A percentile compares a stretch with the other conserved stretches of the same genome.
These are phyloP conservation scores for Phytopythium litorale DNA, from an alignment of 352 stramenopile species.

Conservation along the genomic window DNA sequence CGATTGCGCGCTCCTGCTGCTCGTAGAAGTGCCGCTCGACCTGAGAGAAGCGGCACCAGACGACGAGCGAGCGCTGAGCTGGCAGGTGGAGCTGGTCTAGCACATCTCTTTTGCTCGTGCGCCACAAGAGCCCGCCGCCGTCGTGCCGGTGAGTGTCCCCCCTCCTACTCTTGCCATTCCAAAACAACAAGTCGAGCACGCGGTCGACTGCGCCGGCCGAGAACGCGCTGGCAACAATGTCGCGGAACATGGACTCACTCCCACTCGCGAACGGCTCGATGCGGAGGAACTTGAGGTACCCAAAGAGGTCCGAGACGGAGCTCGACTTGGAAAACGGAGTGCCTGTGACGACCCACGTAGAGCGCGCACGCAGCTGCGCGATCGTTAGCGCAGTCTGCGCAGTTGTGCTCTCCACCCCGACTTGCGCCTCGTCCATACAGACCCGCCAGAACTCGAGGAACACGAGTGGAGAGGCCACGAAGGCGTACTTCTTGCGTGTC, in stretches of 20 bases:
- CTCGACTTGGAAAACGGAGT: slow-evolving; percentile 69
- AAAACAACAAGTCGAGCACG: slow-evolving; percentile 48
- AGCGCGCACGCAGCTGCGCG: slow-evolving; percentile 47
- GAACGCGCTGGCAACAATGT: slow-evolving; percentile 33
- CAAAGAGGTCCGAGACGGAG: slow-evolving; percentile 79
- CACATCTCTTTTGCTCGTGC: slow-evolving; percentile 73
- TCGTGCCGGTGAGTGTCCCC: slow-evolving; percentile 1
- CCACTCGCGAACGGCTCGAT: slow-evolving; percentile 20
- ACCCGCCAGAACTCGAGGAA: slow-evolving; percentile 88
- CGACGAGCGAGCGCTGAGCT: slow-evolving; percentile 40
- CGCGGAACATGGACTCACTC: slow-evolving; percentile 30
- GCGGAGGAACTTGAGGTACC: slow-evolving; percentile 70
- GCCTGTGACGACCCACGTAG: slow-evolving; percentile 88
- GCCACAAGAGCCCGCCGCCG: slow-evolving; percentile 58
- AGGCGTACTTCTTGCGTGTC: slow-evolving; percentile 70
- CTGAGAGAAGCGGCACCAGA: slow-evolving; percentile 70
- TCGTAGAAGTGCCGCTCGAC: slow-evolving; percentile 81
- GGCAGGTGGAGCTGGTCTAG: slow-evolving; percentile 61
- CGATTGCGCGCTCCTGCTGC: slow-evolving; percentile 51
- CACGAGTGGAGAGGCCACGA: slow-evolving; percentile 86
- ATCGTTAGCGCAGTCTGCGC: slow-evolving; percentile 81
- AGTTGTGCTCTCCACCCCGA: slow-evolving; percentile 79
- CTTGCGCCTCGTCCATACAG: slow-evolving; percentile 92
- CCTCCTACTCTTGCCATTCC: slow-evolving; percentile 16
- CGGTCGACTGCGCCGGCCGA: slow-evolving; percentile 31